A percentile compares a stretch with the other conserved stretches of the same genome.
phyloP scores from a whole-genome alignment of 73 alveolate species.

The Paramecium tetraurelia region DNA sequence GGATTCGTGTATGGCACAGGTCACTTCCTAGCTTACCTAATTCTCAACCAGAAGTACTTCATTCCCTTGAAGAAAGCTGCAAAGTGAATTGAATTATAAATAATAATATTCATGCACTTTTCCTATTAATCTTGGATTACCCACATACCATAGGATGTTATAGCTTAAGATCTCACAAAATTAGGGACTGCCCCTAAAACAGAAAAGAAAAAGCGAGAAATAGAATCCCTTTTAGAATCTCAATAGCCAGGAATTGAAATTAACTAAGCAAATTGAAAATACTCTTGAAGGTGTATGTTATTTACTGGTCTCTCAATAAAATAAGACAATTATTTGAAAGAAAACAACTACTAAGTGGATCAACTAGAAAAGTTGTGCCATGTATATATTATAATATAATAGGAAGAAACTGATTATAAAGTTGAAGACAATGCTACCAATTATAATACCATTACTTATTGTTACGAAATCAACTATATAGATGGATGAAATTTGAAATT shows the following conservation, averaged over 20 bases:
- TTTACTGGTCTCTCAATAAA: not conserved
- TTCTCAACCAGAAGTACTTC: not conserved
- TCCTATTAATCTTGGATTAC: not conserved
- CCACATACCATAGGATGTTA: not conserved
- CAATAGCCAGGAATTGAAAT: not conserved
- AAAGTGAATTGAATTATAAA: not conserved
- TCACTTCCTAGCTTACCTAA: constrained; percentile 9
- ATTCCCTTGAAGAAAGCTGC: not conserved
- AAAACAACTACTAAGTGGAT: not conserved
- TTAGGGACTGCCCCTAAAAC: not conserved
- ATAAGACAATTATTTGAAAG: not conserved
- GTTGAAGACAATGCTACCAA: no score
- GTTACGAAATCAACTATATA: no score
- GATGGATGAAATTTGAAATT: no score
- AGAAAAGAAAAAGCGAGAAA: not conserved
- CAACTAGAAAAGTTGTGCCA: no score
- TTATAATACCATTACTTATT: no score
- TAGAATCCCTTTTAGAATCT: not conserved
- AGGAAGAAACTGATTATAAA: no score
- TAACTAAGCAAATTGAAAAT: not conserved
- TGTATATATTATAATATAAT: no score
- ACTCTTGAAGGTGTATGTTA: not conserved
- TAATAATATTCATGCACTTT: not conserved
- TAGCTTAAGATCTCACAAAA: not conserved
- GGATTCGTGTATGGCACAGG: constrained; percentile 31